phyloP scores from a whole-genome alignment of 148 eudicot species.

The Cornus florida region DNA sequence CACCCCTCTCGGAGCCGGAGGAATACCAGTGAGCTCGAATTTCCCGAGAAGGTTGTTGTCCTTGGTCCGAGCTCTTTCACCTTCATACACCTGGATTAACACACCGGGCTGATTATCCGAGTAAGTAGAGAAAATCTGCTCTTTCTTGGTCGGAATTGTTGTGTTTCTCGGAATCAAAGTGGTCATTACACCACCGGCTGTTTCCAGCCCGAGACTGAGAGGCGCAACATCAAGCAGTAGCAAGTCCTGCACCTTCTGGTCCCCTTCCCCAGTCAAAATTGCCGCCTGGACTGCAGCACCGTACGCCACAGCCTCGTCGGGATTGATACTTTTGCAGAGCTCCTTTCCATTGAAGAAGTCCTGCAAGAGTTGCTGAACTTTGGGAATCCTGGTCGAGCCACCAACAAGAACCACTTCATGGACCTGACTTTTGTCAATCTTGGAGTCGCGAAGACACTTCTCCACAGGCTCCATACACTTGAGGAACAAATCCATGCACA shows the following conservation, averaged over 20 bases:
- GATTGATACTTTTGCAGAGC: slow-evolving; percentile 30
- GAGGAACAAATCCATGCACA: slow-evolving; percentile 17
- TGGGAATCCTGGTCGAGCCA: slow-evolving; percentile 28
- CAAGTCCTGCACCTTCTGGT: slow-evolving; percentile 29
- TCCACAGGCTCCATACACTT: slow-evolving; percentile 29
- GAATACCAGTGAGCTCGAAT: slow-evolving; percentile 26
- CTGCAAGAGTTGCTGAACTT: slow-evolving; percentile 22
- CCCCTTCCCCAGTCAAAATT: slow-evolving; percentile 26
- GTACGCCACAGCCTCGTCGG: slow-evolving; percentile 31
- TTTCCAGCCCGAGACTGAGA: slow-evolving; percentile 27
- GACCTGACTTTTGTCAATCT: slow-evolving; percentile 25
- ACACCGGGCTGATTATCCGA: slow-evolving; percentile 32
- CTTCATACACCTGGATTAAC: slow-evolving; percentile 27
- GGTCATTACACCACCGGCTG: slow-evolving; percentile 32
- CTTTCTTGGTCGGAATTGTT: slow-evolving; percentile 29
- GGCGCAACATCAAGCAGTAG: slow-evolving; percentile 28
- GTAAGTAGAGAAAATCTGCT: slow-evolving; percentile 34
- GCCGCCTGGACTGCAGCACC: slow-evolving; percentile 33
- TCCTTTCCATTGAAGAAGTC: slow-evolving; percentile 25
- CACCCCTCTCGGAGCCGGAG: slow-evolving; percentile 18
- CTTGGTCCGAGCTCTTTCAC: slow-evolving; percentile 25
- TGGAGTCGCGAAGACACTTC: slow-evolving; percentile 25
- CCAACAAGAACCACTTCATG: slow-evolving; percentile 34
- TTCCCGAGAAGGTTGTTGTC: slow-evolving; percentile 30
- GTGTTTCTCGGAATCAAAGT: slow-evolving; percentile 16